Evolutionary conservation across 2,329 filamentous ascomycete genomes (phyloP).

Genomic region (Hypoxylon sp.): DNA sequence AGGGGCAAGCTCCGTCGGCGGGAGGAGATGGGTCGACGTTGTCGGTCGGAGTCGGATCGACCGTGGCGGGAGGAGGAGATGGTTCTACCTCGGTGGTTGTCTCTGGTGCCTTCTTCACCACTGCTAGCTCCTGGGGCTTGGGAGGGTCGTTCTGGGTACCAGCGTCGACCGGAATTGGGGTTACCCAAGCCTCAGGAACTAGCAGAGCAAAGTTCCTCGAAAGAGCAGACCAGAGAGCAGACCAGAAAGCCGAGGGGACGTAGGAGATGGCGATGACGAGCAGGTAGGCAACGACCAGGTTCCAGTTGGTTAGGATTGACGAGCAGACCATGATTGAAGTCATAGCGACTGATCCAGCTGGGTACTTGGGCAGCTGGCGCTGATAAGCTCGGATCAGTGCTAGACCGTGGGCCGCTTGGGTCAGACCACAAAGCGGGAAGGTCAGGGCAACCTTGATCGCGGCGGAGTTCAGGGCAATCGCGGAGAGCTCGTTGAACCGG

Average conservation of each 20-base stretch:
- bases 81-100: neutral
- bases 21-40: neutral
- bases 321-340: neutral
- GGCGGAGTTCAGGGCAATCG: neutral
- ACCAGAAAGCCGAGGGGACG: neutral
- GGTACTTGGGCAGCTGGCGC: neutral
- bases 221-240: too few species aligned
- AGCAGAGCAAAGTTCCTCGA: neutral
- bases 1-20: neutral
- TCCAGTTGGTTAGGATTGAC: neutral
- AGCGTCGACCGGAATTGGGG: neutral
- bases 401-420: slow-evolving; percentile 7
- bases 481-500: neutral
- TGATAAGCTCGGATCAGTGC: neutral
- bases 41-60: neutral
- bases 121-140: neutral
- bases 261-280: neutral
- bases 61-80: neutral
- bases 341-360: neutral
- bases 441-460: neutral
- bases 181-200: neutral
- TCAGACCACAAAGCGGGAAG: neutral
- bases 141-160: slow-evolving; percentile 4
- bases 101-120: neutral
- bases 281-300: neutral